Base-by-base conservation (phyloP, 2,329 filamentous ascomycete genomes). In the Xylariomycetidae sp. region DNA sequence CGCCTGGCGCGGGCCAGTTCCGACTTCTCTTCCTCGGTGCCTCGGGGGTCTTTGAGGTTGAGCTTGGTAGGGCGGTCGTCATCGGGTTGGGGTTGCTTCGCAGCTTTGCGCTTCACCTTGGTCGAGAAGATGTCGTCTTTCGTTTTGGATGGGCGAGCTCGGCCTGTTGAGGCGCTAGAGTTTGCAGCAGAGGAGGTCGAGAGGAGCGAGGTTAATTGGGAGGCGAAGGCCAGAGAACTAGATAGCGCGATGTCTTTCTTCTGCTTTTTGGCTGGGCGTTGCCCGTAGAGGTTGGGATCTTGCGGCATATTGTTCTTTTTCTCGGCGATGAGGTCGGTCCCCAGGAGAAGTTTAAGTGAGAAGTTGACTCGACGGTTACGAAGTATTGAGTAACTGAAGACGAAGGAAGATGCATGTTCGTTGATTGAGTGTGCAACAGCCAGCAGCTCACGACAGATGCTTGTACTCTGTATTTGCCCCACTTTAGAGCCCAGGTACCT, bases 161-260 rank as follows among this genome's bases (percentile, higher is more conserved):
- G 73, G 22, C 67, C 72, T n/a, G 63, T 56, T 6, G 64, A 49
- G 12, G 63, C 46, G 8, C 54, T 30, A 28, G 59, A 39, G 16
- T 64, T 62, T n/a, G 59, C 47, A 38, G 66, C 57, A 37, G 60
- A 39, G 37, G 66, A 51, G 15, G 20, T 23, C 34, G 82, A 69
- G 62, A 96, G 87, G 35, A 96, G 78, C 28, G 82, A 85, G 48
- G 85, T 83, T 42, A 97, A 77, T 45, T 92, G 85, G 9, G 87
- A 86, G n/a, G 85, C 80, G 66, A 98, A 97, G 55, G 88, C 80
- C 34, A 95, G 77, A 27, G 79, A 82, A 31, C 77, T 80, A 13
- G 79, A 82, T 13, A 88, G 77, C 13, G 79, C 77, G 37, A 86
- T 76, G 51, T 84, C 79, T 53, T 79, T 81, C 53, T 74, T 74